Base-by-base conservation (phyloP, 2,329 filamentous ascomycete species). In the Arachnomyces sp. region DNA sequence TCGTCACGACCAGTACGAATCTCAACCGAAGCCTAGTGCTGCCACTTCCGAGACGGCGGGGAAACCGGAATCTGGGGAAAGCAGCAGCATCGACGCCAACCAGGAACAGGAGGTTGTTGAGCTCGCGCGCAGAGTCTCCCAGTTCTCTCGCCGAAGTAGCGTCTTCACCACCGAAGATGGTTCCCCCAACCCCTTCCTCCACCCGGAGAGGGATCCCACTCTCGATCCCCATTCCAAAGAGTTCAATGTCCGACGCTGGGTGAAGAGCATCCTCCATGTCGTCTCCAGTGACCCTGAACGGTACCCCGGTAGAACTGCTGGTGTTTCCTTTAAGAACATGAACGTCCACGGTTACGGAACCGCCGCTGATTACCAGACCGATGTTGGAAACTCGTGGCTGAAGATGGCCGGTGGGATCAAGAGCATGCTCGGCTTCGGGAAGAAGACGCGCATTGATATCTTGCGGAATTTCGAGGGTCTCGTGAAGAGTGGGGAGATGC, bases 381-480 rank as follows among this genome's bases (percentile, higher is more conserved):
- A 60, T 43, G 61, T 73, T 14, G 58, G 58, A 31, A 64, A 71
- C 42, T 52, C 67, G 18, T 63, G 59, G 51, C 49, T 67, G 9
- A 61, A 66, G 39, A 58, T 53, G 11, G 46, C 46, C 5, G 54
- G 56, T 1, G 50, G 58, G 40, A 42, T 53, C 4, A 51, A 52
- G 33, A 50, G 50, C 32, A 36, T 55, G 17, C 14, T 59, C 34
- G 58, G 60, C 1, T 47, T 51, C n/a, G 49, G 55, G 2, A 56
- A 64, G 39, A 58, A 56, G 34, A 52, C 58, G 11, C 50, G 55
- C 8, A 81, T 78, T 47, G 71, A 77, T 28, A 84, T 84, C 45
- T 61, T 85, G 13, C 67, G 70, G 25, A 63, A 71, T 40, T 82
- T 85, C 44, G 74, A 84, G 49, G 82, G 82, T 3, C 47, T 83